phyloP scores from a whole-genome alignment of 345 rosid species.

The Pugionium dolabratum region DNA sequence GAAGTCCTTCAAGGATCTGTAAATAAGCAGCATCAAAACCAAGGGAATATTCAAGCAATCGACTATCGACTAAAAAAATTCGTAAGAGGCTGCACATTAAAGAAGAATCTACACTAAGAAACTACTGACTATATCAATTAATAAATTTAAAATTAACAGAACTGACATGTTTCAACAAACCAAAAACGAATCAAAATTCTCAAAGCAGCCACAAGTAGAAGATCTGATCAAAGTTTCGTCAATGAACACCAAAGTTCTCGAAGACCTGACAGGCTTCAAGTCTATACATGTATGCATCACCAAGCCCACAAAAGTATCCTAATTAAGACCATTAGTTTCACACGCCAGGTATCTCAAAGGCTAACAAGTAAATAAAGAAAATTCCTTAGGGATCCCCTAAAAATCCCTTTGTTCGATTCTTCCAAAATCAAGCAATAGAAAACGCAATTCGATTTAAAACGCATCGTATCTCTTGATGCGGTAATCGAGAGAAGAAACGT shows the following conservation, averaged over 20 bases:
- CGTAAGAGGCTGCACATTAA: background rate
- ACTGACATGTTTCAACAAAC: conserved; percentile 19
- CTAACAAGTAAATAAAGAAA: no score
- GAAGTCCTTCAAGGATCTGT: conserved; percentile 92
- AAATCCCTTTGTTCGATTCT: background rate
- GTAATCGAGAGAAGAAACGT: background rate
- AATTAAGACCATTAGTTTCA: no score
- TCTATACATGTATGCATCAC: no score
- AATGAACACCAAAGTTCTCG: conserved; percentile 13
- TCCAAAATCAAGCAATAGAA: conserved; percentile 18
- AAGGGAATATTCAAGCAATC: conserved; percentile 7
- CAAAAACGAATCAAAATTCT: conserved; percentile 14
- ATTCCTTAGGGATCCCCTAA: no score
- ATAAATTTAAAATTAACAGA: background rate
- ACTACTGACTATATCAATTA: background rate
- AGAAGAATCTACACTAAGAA: conserved; percentile 12
- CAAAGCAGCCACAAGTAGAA: conserved; percentile 14
- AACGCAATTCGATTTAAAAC: background rate
- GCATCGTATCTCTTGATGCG: background rate
- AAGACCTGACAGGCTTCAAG: background rate
- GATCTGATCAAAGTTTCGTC: conserved; percentile 2
- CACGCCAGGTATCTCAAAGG: no score
- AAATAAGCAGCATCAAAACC: conserved; percentile 25
- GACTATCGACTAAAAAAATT: background rate
- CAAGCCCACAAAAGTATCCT: no score